Conservation (phyloP, 2,329 filamentous ascomycete genomes). For the Furcasterigmium sp. region DNA sequence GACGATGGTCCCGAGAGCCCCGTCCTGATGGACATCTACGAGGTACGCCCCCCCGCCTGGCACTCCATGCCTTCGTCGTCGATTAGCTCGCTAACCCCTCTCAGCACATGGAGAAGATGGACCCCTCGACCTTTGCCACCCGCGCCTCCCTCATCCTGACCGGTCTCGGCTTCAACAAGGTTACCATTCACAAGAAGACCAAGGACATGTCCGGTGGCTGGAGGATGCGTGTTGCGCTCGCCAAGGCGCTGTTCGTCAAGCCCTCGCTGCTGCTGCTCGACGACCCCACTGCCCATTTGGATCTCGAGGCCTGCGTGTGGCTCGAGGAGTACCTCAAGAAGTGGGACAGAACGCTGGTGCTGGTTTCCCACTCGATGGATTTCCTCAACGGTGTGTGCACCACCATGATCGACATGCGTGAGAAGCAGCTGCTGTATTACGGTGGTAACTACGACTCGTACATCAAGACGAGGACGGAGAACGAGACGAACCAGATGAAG, state of each 20-base stretch:
- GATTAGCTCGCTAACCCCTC: not conserved
- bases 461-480: slow-evolving; percentile 86
- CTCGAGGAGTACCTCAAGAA: slow-evolving; percentile 99
- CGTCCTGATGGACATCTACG: slow-evolving; percentile 88
- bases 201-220: slow-evolving; percentile 99
- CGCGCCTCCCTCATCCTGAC: slow-evolving; percentile 95
- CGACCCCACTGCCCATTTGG: slow-evolving; percentile 97
- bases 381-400: slow-evolving; percentile 98
- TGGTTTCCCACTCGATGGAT: slow-evolving; percentile 97
- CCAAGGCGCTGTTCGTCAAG: slow-evolving; percentile 97
- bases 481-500: slow-evolving; percentile 98
- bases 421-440: slow-evolving; percentile 87
- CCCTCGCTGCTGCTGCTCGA: slow-evolving; percentile 92
- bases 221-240: slow-evolving; percentile 98
- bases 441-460: slow-evolving; percentile 99
- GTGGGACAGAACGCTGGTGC: slow-evolving; percentile 94
- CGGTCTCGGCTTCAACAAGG: slow-evolving; percentile 98
- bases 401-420: slow-evolving; percentile 98
- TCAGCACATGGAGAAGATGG: slow-evolving; percentile 97
- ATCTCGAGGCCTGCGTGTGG: slow-evolving; percentile 99
- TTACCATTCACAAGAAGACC: slow-evolving; percentile 97
- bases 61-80: not conserved
- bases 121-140: slow-evolving; percentile 93
- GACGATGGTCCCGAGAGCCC: slow-evolving; percentile 88
- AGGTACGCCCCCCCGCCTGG: slow-evolving; percentile 52